Evolutionary conservation across 306 rosid species (phyloP).

Genomic region (Gastrolobium villosum): DNA sequence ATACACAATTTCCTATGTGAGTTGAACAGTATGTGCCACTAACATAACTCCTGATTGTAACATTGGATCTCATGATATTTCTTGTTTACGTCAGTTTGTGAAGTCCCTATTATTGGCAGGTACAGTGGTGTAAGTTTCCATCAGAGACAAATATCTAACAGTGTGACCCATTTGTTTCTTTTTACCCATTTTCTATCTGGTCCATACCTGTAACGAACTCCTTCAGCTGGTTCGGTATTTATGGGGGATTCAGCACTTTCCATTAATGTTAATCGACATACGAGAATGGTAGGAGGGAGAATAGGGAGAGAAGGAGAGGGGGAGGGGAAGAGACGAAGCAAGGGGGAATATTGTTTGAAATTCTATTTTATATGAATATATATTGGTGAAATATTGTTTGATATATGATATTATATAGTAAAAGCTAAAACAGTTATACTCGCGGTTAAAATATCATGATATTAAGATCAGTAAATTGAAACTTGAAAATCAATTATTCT

Average conservation of each 20-base stretch:
- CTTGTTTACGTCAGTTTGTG: slow-evolving; percentile 30
- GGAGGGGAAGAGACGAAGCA: too few relatives aligned
- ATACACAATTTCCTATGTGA: neutral
- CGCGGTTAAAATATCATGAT: neutral
- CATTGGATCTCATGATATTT: slow-evolving; percentile 44
- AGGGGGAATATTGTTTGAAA: too few relatives aligned
- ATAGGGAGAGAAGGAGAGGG: too few relatives aligned
- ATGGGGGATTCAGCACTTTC: too few relatives aligned
- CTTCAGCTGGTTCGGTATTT: neutral
- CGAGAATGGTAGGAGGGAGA: too few relatives aligned
- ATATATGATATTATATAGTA: neutral
- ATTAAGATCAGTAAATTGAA: neutral
- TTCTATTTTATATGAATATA: too few relatives aligned
- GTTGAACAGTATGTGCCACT: neutral
- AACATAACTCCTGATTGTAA: slow-evolving; percentile 26
- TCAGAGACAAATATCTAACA: neutral
- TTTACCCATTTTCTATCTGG: neutral
- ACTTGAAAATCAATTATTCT: neutral
- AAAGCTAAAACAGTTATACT: neutral
- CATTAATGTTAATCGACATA: too few relatives aligned
- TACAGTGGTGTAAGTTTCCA: slow-evolving; percentile 1
- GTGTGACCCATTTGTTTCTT: neutral
- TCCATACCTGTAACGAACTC: neutral
- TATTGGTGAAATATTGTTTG: too few relatives aligned
- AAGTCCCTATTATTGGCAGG: neutral